phyloP scores from a whole-genome alignment of 2,329 filamentous ascomycete species.

The Stachybotrys chlorohalonatus region DNA sequence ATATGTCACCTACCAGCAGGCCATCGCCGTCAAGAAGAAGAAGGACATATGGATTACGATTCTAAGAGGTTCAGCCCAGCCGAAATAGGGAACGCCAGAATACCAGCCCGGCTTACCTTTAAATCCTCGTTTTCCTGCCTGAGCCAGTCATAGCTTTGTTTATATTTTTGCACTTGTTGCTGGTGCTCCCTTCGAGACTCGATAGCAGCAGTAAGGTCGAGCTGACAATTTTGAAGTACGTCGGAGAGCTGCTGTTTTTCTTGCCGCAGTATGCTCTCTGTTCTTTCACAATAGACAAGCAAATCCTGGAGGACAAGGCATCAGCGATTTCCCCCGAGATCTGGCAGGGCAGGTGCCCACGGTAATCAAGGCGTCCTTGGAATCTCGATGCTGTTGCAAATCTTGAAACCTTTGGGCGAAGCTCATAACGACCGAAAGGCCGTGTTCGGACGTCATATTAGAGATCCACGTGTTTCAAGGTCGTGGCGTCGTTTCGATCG shows the following conservation, averaged over 20 bases:
- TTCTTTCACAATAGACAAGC: constrained; percentile 23
- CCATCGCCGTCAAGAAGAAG: constrained; percentile 56
- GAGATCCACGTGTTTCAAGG: neutral
- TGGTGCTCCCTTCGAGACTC: constrained; percentile 41
- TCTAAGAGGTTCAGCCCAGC: constrained; percentile 23
- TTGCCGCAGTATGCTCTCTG: constrained; percentile 31
- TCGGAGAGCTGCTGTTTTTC: constrained; percentile 34
- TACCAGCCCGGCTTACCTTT: constrained; percentile 29
- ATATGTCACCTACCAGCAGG: constrained; percentile 36
- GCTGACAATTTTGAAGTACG: constrained; percentile 31
- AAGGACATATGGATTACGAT: constrained; percentile 48
- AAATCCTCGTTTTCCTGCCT: constrained; percentile 30
- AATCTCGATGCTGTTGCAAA: constrained; percentile 31
- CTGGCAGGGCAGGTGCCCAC: constrained; percentile 14
- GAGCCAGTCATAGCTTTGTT: constrained; percentile 23
- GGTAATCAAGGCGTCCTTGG: constrained; percentile 36
- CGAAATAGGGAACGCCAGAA: constrained; percentile 1
- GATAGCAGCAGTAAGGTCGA: constrained; percentile 42
- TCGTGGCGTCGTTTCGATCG: neutral
- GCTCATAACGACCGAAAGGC: constrained; percentile 23
- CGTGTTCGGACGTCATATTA: neutral
- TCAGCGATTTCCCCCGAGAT: neutral
- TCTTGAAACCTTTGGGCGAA: constrained; percentile 38
- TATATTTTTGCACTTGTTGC: constrained; percentile 31
- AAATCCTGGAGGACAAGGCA: constrained; percentile 19